Evolutionary conservation across 805 yeast species (phyloP), one percentile per base, ranked within the genome.

Genomic region (Clavispora phyllophila): DNA sequence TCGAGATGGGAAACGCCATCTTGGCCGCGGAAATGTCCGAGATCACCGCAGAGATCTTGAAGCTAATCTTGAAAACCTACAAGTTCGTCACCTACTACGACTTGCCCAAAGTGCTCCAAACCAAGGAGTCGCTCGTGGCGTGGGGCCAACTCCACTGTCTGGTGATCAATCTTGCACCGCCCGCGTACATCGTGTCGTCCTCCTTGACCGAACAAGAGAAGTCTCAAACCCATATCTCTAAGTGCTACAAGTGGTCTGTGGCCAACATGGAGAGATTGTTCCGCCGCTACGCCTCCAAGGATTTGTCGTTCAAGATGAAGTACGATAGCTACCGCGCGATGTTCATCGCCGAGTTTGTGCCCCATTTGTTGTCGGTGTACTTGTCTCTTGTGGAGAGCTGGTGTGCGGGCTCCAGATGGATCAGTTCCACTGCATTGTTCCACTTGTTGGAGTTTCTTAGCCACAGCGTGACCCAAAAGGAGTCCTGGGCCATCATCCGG

Each of bases 111-210:
- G 74, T 78, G 17, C 56, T 57, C 82, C 87, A 69, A 64, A 69
- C 36, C 54, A 68, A 43, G 76, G 81, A 45, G 48, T 66, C 43
- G 60, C 81, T 56, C 60, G 73, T 31, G 68, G 51, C 76, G 15
- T 90, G 97, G 95, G 83, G 87, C 2, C 77, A 79, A 41, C 76
- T 93, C 48, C 91, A 88, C 52, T 82, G 87, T 33, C 70, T 73
- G 9, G 75, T 86, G 5, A 78, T 87, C 39, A 75, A 75, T 48
- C 73, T 79, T 65, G 68, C 67, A 8, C 65, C 81, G 17, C 93
- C 95, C 1, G 47, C 57, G 0, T 72, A 73, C 33, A 78, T 79
- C 2, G 45, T 72, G 46, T 68, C 71, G 15, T 53, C 75, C n/a
- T 81, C 78, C 37, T 71, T 70, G 7, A 74, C 76, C 18, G 82